Conservation (phyloP, 73 alveolate genomes). For the Urostyla sp. region DNA sequence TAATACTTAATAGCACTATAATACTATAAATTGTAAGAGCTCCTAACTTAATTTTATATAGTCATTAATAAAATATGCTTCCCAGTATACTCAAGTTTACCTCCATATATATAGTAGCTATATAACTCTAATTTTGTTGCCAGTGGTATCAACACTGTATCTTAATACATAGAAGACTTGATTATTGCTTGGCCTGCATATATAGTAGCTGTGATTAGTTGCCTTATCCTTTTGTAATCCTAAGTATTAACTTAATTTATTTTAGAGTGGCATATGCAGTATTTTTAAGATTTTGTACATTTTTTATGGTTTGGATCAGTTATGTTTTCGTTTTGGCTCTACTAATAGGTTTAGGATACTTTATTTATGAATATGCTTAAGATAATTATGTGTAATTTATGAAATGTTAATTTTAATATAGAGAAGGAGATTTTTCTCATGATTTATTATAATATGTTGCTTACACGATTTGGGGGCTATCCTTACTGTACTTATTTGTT, state of each 20-base stretch:
- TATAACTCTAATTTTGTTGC: conserved; percentile 1
- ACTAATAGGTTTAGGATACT: conserved; percentile 56
- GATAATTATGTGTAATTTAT: conserved; percentile 34
- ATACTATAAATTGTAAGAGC: conserved; percentile 33
- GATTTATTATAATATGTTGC: conserved; percentile 6
- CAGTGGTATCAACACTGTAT: conserved; percentile 14
- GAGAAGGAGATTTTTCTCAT: conserved; percentile 6
- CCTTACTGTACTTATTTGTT: neutral
- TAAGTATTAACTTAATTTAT: neutral
- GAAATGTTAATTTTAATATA: neutral
- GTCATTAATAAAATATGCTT: conserved; percentile 27
- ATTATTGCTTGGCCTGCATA: conserved; percentile 27
- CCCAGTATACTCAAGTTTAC: conserved; percentile 6
- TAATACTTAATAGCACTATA: neutral
- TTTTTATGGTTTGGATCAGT: conserved; percentile 67
- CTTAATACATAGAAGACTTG: conserved; percentile 18
- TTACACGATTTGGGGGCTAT: conserved; percentile 19
- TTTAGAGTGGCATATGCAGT: conserved; percentile 56
- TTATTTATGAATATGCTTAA: neutral
- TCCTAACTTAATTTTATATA: neutral
- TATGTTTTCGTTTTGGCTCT: conserved; percentile 23
- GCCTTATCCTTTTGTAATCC: conserved; percentile 27
- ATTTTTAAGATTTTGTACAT: conserved; percentile 64
- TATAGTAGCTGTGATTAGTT: neutral
- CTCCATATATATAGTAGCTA: neutral